Percentiles rank a stretch among this genome's conserved stretches.
Conservation (phyloP, 106 monocot species). For the Acorus calamus region DNA sequence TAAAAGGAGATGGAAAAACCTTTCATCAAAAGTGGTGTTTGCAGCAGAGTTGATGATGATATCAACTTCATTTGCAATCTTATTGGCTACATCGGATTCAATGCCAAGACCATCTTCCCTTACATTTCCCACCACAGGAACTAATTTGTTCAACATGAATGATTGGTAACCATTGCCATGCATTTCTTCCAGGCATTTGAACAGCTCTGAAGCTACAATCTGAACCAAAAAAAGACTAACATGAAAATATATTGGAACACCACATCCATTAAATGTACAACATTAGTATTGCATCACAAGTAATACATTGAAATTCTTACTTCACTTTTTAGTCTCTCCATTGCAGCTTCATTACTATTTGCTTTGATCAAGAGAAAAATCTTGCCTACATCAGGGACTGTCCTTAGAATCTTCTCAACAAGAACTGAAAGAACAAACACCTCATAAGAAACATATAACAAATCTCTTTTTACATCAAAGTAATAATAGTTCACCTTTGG, state of each 20-base stretch:
- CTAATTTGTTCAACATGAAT: constrained; percentile 63
- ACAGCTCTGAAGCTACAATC: constrained; percentile 67
- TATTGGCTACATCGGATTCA: constrained; percentile 28
- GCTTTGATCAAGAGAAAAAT: constrained; percentile 84
- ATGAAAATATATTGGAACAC: neutral
- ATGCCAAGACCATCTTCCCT: constrained; percentile 60
- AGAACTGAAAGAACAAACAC: constrained; percentile 41
- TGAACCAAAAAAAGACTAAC: constrained; percentile 8
- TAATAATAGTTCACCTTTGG: constrained; percentile 47
- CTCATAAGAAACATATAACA: neutral
- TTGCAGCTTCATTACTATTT: constrained; percentile 49
- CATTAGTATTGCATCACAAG: too few relatives aligned
- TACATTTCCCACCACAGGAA: constrained; percentile 71
- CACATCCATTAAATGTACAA: too few relatives aligned
- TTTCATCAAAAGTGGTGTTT: constrained; percentile 90
- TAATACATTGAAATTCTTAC: constrained; percentile 22
- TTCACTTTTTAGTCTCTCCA: constrained; percentile 58
- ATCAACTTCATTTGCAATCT: constrained; percentile 63
- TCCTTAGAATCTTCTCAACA: constrained; percentile 90
- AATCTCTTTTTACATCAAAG: neutral
- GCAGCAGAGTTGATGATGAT: constrained; percentile 85
- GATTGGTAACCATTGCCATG: constrained; percentile 54
- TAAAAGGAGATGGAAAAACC: constrained; percentile 30
- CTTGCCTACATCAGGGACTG: constrained; percentile 50
- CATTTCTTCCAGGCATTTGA: constrained; percentile 39